Conservation (phyloP, 805 yeast genomes). For the Kodamaea leandrae region DNA sequence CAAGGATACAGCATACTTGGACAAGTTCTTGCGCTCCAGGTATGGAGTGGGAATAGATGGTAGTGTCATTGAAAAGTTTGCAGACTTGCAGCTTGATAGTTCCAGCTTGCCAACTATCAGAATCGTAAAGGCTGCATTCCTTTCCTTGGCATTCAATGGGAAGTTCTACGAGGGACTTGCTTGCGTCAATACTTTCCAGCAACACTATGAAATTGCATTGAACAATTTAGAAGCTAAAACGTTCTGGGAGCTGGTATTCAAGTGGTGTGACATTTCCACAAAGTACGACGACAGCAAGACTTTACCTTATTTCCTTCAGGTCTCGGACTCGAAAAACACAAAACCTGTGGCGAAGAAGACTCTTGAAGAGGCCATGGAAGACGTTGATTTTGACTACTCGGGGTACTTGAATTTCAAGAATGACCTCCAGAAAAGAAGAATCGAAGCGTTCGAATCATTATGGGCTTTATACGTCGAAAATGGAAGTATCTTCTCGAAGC, state of each 20-base stretch:
- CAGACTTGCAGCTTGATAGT: constrained; percentile 12
- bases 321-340: constrained; percentile 11
- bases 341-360: constrained; percentile 5
- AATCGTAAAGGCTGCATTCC: constrained; percentile 29
- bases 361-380: constrained; percentile 27
- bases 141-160: constrained; percentile 31
- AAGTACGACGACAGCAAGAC: constrained; percentile 26
- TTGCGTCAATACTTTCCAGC: constrained; percentile 36
- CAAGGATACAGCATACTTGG: constrained; percentile 19
- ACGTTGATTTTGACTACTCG: constrained; percentile 39
- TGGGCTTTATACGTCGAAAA: constrained; percentile 34
- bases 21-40: constrained; percentile 23
- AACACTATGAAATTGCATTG: constrained; percentile 24
- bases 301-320: constrained; percentile 24
- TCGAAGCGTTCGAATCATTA: constrained; percentile 25
- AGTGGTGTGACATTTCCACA: constrained; percentile 38
- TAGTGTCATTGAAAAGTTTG: constrained; percentile 8
- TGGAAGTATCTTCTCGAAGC: constrained; percentile 22
- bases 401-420: constrained; percentile 29
- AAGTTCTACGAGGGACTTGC: constrained; percentile 32
- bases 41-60: constrained; percentile 35
- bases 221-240: constrained; percentile 16
- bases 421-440: constrained; percentile 25
- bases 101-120: constrained; percentile 24
- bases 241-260: constrained; percentile 38